A percentile compares a stretch with the other conserved stretches of the same genome.
Conservation (phyloP, 768 basidiomycete genomes). For the Russula emetica region DNA sequence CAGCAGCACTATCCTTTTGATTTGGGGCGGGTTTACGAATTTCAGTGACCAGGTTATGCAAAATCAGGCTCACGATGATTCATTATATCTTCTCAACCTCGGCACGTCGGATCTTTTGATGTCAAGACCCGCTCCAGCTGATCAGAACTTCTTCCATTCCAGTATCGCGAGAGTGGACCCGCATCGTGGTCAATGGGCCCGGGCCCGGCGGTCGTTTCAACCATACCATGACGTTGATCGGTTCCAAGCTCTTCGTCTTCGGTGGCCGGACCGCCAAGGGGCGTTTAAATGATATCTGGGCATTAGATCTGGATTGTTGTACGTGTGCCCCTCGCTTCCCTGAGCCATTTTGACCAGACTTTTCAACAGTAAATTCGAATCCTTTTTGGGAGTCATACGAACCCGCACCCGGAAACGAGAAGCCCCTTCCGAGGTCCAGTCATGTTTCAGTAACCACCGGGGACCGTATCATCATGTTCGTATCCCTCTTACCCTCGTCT, state of each 20-base stretch:
- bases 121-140: no score
- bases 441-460: conserved; percentile 46
- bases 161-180: conserved; percentile 96
- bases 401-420: conserved; percentile 49
- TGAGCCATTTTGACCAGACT: conserved; percentile 16
- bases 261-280: conserved; percentile 94
- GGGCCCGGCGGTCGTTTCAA: conserved; percentile 89
- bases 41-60: conserved; percentile 55
- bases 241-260: conserved; percentile 89
- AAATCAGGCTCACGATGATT: conserved; percentile 82
- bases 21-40: conserved; percentile 93
- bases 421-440: conserved; percentile 82
- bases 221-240: conserved; percentile 90
- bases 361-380: conserved; percentile 62
- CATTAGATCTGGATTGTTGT: conserved; percentile 93
- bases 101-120: conserved; percentile 41
- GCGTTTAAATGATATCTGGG: conserved; percentile 93
- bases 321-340: conserved; percentile 37
- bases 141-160: background rate
- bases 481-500: no score
- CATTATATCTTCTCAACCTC: conserved; percentile 88
- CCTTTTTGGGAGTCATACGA: conserved; percentile 80
- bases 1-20: conserved; percentile 89
- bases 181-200: conserved; percentile 69
- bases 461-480: no score